Evolutionary conservation across 495 filamentous ascomycete species (phyloP).

Genomic region (Clavariopsis aquatica): DNA sequence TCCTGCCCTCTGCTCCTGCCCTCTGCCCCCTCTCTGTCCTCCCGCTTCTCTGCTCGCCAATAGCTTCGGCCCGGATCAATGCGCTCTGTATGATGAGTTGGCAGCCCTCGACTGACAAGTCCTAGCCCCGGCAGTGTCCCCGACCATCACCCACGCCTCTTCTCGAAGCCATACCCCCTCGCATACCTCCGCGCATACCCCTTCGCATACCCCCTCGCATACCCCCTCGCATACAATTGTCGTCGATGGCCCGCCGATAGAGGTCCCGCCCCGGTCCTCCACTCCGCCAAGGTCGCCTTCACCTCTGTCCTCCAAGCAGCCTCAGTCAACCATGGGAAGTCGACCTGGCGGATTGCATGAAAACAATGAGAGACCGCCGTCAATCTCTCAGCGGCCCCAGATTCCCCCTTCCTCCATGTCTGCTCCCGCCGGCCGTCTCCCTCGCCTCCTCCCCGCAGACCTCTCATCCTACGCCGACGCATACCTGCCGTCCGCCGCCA

Average conservation of each 20-base stretch:
- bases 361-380: slow-evolving; percentile 35
- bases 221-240: slow-evolving; percentile 34
- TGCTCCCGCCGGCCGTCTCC: slow-evolving; percentile 49
- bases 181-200: too few species aligned
- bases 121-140: slow-evolving; percentile 29
- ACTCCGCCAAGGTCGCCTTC: slow-evolving; percentile 40
- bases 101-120: slow-evolving; percentile 30
- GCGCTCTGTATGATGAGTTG: slow-evolving; percentile 41
- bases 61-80: slow-evolving; percentile 26
- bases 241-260: slow-evolving; percentile 29
- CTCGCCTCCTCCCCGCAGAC: slow-evolving; percentile 48
- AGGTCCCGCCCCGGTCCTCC: slow-evolving; percentile 32
- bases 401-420: slow-evolving; percentile 42
- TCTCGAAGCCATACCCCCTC: slow-evolving; percentile 39
- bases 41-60: slow-evolving; percentile 21
- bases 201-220: too few species aligned
- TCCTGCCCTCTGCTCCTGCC: slow-evolving; percentile 22
- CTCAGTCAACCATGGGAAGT: slow-evolving; percentile 39
- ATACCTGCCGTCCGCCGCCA: slow-evolving; percentile 43
- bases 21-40: slow-evolving; percentile 3
- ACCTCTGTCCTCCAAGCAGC: slow-evolving; percentile 24
- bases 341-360: slow-evolving; percentile 35
- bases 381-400: slow-evolving; percentile 28
- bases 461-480: slow-evolving; percentile 46
- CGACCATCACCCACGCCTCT: slow-evolving; percentile 40